Percentiles rank a stretch among this genome's conserved stretches.
Conservation (phyloP, 352 stramenopile genomes). For the Globisporangium nunn region DNA sequence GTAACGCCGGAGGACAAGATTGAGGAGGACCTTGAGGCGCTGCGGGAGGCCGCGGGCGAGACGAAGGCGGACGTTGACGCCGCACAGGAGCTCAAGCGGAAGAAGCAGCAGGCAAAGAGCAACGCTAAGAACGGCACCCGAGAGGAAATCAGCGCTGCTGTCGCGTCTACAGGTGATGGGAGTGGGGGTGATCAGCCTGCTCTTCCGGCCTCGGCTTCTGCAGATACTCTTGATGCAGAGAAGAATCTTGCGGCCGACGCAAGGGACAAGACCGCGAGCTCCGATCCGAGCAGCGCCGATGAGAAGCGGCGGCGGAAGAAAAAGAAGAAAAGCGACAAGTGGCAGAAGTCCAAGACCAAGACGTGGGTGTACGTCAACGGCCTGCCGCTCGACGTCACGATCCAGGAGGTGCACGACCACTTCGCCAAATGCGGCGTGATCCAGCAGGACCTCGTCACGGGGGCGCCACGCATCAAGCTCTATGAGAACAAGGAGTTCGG, state of each 20-base stretch:
- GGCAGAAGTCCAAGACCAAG: conserved; percentile 79
- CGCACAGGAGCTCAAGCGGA: conserved; percentile 13
- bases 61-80: conserved; percentile 9
- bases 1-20: conserved; percentile 71
- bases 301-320: conserved; percentile 72
- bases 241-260: neutral
- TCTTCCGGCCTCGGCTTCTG: neutral
- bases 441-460: conserved; percentile 90
- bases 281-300: conserved; percentile 1
- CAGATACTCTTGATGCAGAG: conserved; percentile 5
- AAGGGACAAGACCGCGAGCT: too few species aligned
- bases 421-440: conserved; percentile 94
- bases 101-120: conserved; percentile 27
- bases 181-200: neutral
- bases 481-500: conserved; percentile 88
- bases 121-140: conserved; percentile 19
- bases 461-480: conserved; percentile 94
- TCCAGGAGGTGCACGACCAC: conserved; percentile 90
- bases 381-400: conserved; percentile 88
- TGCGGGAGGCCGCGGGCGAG: conserved; percentile 40
- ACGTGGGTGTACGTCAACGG: conserved; percentile 96
- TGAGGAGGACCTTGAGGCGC: conserved; percentile 52
- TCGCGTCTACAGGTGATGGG: too few species aligned
- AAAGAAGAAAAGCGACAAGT: conserved; percentile 76
- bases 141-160: too few species aligned